These are phyloP conservation scores for Thymus quinquecostatus DNA, from an alignment of 257 asterid genomes.

Conservation along the genomic window DNA sequence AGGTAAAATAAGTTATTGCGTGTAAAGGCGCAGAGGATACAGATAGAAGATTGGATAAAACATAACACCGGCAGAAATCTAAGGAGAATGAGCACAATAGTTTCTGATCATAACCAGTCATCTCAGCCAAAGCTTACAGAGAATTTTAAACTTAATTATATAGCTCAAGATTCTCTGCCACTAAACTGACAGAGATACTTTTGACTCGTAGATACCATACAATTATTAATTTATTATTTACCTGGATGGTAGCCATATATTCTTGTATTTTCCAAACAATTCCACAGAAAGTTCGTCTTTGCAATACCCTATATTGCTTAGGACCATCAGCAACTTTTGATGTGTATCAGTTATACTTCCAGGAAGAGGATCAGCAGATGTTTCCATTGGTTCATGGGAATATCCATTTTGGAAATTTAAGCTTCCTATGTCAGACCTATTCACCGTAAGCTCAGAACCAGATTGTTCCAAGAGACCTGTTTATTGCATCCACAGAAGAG, in stretches of 20 bases:
- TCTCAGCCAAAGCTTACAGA: neutral
- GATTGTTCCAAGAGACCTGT: conserved; percentile 81
- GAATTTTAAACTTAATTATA: conserved; percentile 11
- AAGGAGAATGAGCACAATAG: conserved; percentile 8
- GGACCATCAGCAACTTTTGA: conserved; percentile 85
- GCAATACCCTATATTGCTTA: conserved; percentile 96
- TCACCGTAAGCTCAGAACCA: conserved; percentile 65
- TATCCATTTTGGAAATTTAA: conserved; percentile 65
- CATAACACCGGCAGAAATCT: neutral
- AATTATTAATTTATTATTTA: conserved; percentile 32
- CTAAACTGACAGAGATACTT: conserved; percentile 20
- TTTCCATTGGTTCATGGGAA: conserved; percentile 55
- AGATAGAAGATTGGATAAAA: conserved; percentile 22
- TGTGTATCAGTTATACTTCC: conserved; percentile 83
- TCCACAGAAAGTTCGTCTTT: conserved; percentile 91
- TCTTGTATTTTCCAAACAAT: conserved; percentile 65
- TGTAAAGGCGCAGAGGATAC: conserved; percentile 27
- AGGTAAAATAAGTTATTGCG: conserved; percentile 34
- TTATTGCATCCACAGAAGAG: conserved; percentile 29
- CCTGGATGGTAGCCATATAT: conserved; percentile 82
- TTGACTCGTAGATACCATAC: conserved; percentile 8
- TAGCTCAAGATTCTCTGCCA: conserved; percentile 3
- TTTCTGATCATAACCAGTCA: conserved; percentile 11
- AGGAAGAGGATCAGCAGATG: conserved; percentile 68
- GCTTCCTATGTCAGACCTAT: conserved; percentile 54